Evolutionary conservation across 305 asterid genomes (phyloP), one percentile per base, ranked within the genome.

Genomic region (Fraxinus ornus): DNA sequence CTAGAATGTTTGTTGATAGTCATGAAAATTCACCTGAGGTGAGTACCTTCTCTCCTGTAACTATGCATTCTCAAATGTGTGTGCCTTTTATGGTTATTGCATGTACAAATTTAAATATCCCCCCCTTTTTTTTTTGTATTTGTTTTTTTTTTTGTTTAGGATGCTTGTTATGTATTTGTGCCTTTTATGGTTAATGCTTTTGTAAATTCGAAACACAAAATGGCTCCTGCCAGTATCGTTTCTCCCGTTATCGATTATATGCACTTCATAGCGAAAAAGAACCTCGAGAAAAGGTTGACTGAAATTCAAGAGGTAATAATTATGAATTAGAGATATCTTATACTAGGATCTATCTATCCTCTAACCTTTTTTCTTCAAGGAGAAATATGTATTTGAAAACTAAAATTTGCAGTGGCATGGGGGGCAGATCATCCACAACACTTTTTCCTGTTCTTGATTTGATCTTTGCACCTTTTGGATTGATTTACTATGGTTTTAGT

Each of bases 11-110:
- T 78, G 85, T 83, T 47, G 87, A 86, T 77, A 82, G 88, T 33
- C 82, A 83, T 47, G 92, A 89, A 77, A 89, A 83, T 75, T 85
- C 86, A 80, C 87, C 87, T 19, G 89, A 89, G 90, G 92, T 89
- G 84, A 88, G 72, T 44, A 12, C 70, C 37, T 73, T 84, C 78
- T 82, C 81, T 44, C 44, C 26, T 60, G 9, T 76, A 35, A 47
- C 35, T 62, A 52, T 30, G 32, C 75, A 9, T 78, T 41, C 60
- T 28, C 41, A 39, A 36, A 44, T 62, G 26, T 35, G 39, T 22
- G n/a, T 79, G 44, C 19, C 26, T 7, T 57, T 2, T 17, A 13
- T 33, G 4, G 0, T 74, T 73, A 24, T 39, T 47, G 36, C 68
- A 44, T 60, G n/a, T 77, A 57, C 6, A 60, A 22, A 3, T 24